phyloP scores from a whole-genome alignment of 495 filamentous ascomycete species.

The Oidiodendron maius region DNA sequence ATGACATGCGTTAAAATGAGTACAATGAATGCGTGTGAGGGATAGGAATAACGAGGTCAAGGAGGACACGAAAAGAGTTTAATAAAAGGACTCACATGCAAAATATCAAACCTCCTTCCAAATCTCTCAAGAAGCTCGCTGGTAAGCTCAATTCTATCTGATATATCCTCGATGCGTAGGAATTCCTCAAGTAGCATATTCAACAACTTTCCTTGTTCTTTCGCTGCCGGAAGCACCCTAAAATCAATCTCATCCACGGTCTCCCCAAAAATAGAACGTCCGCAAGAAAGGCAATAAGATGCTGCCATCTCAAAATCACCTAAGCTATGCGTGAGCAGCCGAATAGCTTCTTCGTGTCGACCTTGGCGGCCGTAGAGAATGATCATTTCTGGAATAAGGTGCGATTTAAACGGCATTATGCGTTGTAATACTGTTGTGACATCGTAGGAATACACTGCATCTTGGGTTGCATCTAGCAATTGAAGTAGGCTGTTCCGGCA shows the following conservation, averaged over 20 bases:
- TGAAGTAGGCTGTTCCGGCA: constrained; percentile 87
- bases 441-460: constrained; percentile 46
- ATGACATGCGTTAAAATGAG: too few species aligned
- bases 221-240: constrained; percentile 38
- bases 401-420: constrained; percentile 43
- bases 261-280: constrained; percentile 58
- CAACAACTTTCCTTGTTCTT: constrained; percentile 68
- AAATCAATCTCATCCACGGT: constrained; percentile 29
- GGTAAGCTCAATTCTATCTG: constrained; percentile 75
- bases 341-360: constrained; percentile 76
- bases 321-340: constrained; percentile 79
- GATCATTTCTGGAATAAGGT: constrained; percentile 84
- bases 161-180: constrained; percentile 64
- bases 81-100: too few species aligned
- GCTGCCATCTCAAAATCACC: constrained; percentile 95
- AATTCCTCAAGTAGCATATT: constrained; percentile 73
- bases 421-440: constrained; percentile 29
- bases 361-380: constrained; percentile 71
- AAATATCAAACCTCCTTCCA: constrained; percentile 90
- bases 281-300: constrained; percentile 90
- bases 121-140: constrained; percentile 83
- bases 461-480: constrained; percentile 72
- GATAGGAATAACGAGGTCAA: too few species aligned
- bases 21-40: too few species aligned
- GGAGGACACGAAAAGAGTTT: too few species aligned